Conservation (phyloP, 179 eudicot species). For the Beta corolliflora region DNA sequence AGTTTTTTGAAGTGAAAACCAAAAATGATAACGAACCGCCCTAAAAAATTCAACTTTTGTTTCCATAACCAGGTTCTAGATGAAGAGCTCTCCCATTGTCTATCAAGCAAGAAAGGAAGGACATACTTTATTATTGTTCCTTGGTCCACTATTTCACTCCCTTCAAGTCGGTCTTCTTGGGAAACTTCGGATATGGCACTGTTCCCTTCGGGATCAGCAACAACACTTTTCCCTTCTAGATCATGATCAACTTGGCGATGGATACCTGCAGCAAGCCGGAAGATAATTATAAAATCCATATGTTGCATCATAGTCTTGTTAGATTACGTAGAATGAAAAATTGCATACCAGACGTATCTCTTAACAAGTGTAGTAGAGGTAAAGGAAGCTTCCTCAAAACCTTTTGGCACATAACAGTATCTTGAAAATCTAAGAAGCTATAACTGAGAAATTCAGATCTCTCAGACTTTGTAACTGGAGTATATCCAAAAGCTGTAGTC, state of each 20-base stretch:
- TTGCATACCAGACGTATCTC: conserved; percentile 27
- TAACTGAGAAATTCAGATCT: conserved; percentile 53
- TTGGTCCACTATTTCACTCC: conserved; percentile 38
- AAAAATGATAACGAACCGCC: too few species aligned
- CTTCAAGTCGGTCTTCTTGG: conserved; percentile 48
- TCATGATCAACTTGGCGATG: conserved; percentile 21
- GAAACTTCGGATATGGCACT: conserved; percentile 48
- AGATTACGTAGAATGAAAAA: neutral
- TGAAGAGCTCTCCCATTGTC: neutral
- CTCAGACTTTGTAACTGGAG: conserved; percentile 51
- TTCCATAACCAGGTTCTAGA: neutral
- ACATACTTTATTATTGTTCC: conserved; percentile 45
- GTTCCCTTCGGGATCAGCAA: conserved; percentile 39
- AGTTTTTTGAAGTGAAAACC: too few species aligned
- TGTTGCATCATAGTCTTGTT: neutral
- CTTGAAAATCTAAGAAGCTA: conserved; percentile 80
- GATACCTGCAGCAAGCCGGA: conserved; percentile 36
- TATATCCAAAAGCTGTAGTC: conserved; percentile 76
- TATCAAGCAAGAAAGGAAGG: conserved; percentile 15
- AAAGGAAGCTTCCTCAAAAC: conserved; percentile 38
- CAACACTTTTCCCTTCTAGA: conserved; percentile 22
- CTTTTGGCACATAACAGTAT: conserved; percentile 82
- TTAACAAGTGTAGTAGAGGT: conserved; percentile 12
- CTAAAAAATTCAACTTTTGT: neutral
- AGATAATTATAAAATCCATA: neutral